Percentiles rank a stretch among this genome's conserved stretches.
phyloP scores from a whole-genome alignment of 2,329 filamentous ascomycete species.

The Epichloe amarillans region DNA sequence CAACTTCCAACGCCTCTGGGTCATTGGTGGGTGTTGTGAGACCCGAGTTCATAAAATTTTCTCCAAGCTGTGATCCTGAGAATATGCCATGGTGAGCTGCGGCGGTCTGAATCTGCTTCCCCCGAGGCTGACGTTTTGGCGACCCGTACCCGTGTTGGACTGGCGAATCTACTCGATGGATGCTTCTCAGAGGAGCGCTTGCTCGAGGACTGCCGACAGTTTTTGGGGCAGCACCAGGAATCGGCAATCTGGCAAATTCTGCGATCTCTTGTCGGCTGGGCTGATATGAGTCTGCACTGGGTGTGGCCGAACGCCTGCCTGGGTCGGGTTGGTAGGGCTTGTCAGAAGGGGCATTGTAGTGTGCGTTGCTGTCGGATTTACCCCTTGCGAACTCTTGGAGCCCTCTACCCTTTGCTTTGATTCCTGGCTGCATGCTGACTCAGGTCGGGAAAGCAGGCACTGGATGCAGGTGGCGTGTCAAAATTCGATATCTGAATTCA shows the following conservation, averaged over 20 bases:
- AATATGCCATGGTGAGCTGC: slow-evolving; percentile 16
- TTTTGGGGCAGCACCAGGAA: slow-evolving; percentile 17
- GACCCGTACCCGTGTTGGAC: slow-evolving; percentile 1
- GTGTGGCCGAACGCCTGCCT: slow-evolving; percentile 10
- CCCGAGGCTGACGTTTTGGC: slow-evolving; percentile 9
- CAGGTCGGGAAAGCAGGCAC: neutral
- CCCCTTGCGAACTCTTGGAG: slow-evolving; percentile 19
- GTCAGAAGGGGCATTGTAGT: slow-evolving; percentile 10
- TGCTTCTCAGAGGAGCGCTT: slow-evolving; percentile 7
- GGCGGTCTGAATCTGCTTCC: neutral
- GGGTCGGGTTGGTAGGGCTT: slow-evolving; percentile 7
- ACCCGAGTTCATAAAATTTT: slow-evolving; percentile 26
- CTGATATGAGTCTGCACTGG: slow-evolving; percentile 6
- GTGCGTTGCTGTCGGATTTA: slow-evolving; percentile 12
- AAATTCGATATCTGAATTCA: neutral
- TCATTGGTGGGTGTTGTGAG: slow-evolving; percentile 24
- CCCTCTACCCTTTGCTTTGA: slow-evolving; percentile 19
- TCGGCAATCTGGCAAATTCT: slow-evolving; percentile 22
- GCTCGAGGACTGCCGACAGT: slow-evolving; percentile 1
- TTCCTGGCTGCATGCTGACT: slow-evolving; percentile 16
- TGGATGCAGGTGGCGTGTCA: neutral
- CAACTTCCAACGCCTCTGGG: slow-evolving; percentile 6
- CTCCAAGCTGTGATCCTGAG: slow-evolving; percentile 25
- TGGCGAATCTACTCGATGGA: slow-evolving; percentile 12
- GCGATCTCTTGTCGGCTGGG: slow-evolving; percentile 17